phyloP scores from a whole-genome alignment of 1,284 basidiomycete species.

The Moesziomyces parantarcticus region DNA sequence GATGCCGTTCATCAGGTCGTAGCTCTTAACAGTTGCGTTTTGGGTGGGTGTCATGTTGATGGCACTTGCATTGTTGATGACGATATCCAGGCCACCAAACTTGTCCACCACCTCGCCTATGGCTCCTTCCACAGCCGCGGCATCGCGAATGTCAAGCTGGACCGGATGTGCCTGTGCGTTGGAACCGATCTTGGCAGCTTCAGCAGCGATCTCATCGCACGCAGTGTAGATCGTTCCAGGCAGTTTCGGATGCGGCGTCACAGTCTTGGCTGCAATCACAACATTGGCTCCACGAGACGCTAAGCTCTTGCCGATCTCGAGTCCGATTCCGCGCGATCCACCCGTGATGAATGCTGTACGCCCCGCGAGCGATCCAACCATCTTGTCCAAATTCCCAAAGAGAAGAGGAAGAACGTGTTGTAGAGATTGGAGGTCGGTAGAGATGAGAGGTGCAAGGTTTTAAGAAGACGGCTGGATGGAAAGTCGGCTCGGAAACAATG shows the following conservation, averaged over 20 bases:
- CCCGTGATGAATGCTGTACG: slow-evolving; percentile 54
- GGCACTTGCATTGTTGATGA: slow-evolving; percentile 66
- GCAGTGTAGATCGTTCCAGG: slow-evolving; percentile 67
- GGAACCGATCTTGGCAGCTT: slow-evolving; percentile 29
- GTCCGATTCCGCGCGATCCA: slow-evolving; percentile 59
- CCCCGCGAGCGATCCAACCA: slow-evolving; percentile 26
- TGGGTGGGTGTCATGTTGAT: slow-evolving; percentile 60
- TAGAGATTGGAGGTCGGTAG: not conserved
- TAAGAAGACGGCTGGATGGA: no score
- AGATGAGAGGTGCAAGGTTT: not conserved
- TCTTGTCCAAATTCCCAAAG: not conserved
- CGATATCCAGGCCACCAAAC: slow-evolving; percentile 65
- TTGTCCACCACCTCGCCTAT: slow-evolving; percentile 41
- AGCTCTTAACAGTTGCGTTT: slow-evolving; percentile 52
- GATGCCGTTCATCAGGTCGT: slow-evolving; percentile 54
- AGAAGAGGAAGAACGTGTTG: slow-evolving; percentile 2
- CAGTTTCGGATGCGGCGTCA: slow-evolving; percentile 52
- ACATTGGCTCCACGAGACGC: slow-evolving; percentile 58
- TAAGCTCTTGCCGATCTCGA: slow-evolving; percentile 55
- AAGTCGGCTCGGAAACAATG: not conserved
- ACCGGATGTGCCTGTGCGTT: slow-evolving; percentile 53
- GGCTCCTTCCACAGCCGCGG: slow-evolving; percentile 51
- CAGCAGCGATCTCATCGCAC: slow-evolving; percentile 57
- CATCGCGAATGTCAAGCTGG: slow-evolving; percentile 65
- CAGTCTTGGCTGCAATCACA: slow-evolving; percentile 58